A percentile compares a stretch with the other conserved stretches of the same genome.
phyloP scores from a whole-genome alignment of 2,329 filamentous ascomycete species.

The Gliomastix tumulicola region DNA sequence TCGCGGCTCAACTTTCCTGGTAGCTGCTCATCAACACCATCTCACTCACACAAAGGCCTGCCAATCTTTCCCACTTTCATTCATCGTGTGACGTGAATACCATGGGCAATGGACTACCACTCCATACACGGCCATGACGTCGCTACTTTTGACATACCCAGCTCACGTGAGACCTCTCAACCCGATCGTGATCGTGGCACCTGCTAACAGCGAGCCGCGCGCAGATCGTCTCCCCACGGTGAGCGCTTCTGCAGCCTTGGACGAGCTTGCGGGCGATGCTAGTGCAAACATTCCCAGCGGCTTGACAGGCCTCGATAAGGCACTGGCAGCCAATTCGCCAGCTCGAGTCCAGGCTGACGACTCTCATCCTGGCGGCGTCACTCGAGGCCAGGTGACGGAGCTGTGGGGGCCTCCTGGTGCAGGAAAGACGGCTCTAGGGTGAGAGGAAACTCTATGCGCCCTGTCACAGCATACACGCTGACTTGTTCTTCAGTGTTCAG shows the following conservation, averaged over 20 bases:
- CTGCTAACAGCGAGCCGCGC: background rate
- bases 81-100: background rate
- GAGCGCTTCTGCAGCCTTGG: constrained; percentile 66
- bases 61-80: no score
- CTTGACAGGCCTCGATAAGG: constrained; percentile 42
- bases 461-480: no score
- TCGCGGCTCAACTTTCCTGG: no score
- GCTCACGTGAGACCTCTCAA: constrained; percentile 34
- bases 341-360: constrained; percentile 6
- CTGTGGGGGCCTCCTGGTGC: constrained; percentile 81
- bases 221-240: constrained; percentile 71
- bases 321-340: no score
- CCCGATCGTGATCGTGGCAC: constrained; percentile 6
- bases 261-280: constrained; percentile 46
- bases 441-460: constrained; percentile 29
- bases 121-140: constrained; percentile 52
- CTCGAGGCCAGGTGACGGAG: constrained; percentile 74
- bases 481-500: constrained; percentile 63
- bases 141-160: constrained; percentile 50
- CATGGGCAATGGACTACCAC: constrained; percentile 47
- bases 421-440: constrained; percentile 82
- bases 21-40: no score
- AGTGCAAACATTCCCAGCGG: constrained; percentile 49
- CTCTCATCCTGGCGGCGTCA: constrained; percentile 48
- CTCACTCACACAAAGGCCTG: no score